Conservation (phyloP, 176 grass and related monocot species). For the Raddia guianensis region DNA sequence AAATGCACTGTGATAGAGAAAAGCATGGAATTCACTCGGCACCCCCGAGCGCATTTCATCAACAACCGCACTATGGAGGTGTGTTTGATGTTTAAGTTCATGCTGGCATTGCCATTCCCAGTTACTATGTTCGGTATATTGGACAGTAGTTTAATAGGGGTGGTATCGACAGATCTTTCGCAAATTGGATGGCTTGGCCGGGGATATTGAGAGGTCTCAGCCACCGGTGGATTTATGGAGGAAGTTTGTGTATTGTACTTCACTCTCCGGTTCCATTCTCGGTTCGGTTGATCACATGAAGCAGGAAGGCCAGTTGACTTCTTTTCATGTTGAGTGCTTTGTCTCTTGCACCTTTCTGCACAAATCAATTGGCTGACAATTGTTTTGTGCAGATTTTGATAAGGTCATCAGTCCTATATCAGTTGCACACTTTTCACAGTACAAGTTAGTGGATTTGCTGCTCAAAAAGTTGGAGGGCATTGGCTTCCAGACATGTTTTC, state of each 20-base stretch:
- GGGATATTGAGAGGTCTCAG: constrained; percentile 83
- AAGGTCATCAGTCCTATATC: constrained; percentile 74
- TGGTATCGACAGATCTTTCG: constrained; percentile 64
- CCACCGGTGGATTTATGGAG: constrained; percentile 89
- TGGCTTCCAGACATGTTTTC: constrained; percentile 57
- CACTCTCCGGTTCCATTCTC: constrained; percentile 76
- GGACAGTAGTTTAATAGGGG: neutral
- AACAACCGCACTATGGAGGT: constrained; percentile 99
- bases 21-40: constrained; percentile 61
- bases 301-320: constrained; percentile 69
- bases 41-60: constrained; percentile 90
- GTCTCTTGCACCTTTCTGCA: neutral
- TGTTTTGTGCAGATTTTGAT: constrained; percentile 68
- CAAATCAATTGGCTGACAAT: constrained; percentile 25
- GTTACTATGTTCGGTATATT: neutral
- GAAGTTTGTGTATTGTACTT: constrained; percentile 94
- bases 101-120: neutral
- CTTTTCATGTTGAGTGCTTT: neutral
- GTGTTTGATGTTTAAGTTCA: constrained; percentile 24
- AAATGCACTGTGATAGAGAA: constrained; percentile 82
- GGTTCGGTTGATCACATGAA: constrained; percentile 98
- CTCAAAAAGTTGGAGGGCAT: constrained; percentile 75
- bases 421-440: constrained; percentile 90
- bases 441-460: constrained; percentile 79
- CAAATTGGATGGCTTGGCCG: constrained; percentile 76